Conservation (phyloP, 371 early-diverging fungal species). For the Mortierella sp. region DNA sequence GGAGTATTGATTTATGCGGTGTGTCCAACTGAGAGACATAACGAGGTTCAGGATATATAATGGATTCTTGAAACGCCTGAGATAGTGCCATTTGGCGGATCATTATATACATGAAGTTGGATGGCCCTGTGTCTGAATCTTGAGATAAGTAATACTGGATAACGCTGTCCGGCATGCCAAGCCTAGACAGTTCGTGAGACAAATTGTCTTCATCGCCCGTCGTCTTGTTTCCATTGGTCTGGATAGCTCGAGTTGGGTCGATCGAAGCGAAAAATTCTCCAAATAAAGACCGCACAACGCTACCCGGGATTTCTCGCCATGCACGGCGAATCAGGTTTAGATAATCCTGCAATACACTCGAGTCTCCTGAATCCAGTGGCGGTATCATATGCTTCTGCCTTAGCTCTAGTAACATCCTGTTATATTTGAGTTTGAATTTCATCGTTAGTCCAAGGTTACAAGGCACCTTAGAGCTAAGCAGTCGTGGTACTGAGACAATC, state of each 20-base stretch:
- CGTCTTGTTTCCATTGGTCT: not conserved
- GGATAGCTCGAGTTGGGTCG: not conserved
- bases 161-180: not conserved
- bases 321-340: not conserved
- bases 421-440: not conserved
- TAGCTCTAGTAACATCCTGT: not conserved
- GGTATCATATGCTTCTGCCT: not conserved
- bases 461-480: not conserved
- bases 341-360: not conserved
- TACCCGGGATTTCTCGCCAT: not conserved
- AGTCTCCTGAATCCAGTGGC: not conserved
- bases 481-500: not conserved
- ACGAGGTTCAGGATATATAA: not conserved
- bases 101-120: not conserved
- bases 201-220: not conserved
- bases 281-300: not conserved
- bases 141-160: not conserved
- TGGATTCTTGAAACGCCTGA: not conserved
- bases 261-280: not conserved
- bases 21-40: not conserved
- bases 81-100: not conserved
- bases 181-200: not conserved
- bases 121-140: slow-evolving; percentile 4
- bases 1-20: not conserved
- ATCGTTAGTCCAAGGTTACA: not conserved